Evolutionary conservation across 1,284 basidiomycete genomes (phyloP), one percentile per base, ranked within the genome.

Genomic region (Vanrija humicola): DNA sequence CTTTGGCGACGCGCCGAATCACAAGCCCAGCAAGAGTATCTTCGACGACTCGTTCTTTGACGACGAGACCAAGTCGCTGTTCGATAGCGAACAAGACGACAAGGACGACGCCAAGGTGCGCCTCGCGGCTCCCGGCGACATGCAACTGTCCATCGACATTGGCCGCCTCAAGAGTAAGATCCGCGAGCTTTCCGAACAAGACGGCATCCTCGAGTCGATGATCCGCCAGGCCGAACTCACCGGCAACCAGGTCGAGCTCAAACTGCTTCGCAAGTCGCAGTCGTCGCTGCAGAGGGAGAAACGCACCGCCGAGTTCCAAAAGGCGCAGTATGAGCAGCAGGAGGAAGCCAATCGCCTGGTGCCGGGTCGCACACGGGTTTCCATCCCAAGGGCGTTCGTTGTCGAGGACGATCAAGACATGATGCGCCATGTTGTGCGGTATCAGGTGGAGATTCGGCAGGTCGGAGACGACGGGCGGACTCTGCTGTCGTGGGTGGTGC

Each of bases 151-250:
- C 0, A 83, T 85, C 61, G 90, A 93, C 73, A 92, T 96, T 52
- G 78, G 80, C 19, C 84, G 89, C 15, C 78, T 96, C 2, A 79
- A 82, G 15, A 83, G 84, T 43, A 88, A 90, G 60, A 84, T 96
- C 47, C 77, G 80, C 8, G 87, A 88, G 65, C 77, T 94, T 8
- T 82, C 87, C 63, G 82, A 85, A 2, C 95, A 98, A 66, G 86
- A 90, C 50, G 77, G 82, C 18, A 87, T 94, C 76, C 81, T 98
- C 14, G 86, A 89, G 58, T 87, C 86, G 1, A 79, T 98, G 29
- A 89, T 96, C 64, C 86, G 89, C 62, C 94, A 95, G 73, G 95
- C 95, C 0, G 95, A 98, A 69, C 78, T 98, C 43, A 92, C 90
- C 0, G 95, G 94, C 0, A 90, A 92, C 66, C 84, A 82, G 2